phyloP scores from a whole-genome alignment of 2,329 filamentous ascomycete genomes.

The Paramyrothecium roridum region DNA sequence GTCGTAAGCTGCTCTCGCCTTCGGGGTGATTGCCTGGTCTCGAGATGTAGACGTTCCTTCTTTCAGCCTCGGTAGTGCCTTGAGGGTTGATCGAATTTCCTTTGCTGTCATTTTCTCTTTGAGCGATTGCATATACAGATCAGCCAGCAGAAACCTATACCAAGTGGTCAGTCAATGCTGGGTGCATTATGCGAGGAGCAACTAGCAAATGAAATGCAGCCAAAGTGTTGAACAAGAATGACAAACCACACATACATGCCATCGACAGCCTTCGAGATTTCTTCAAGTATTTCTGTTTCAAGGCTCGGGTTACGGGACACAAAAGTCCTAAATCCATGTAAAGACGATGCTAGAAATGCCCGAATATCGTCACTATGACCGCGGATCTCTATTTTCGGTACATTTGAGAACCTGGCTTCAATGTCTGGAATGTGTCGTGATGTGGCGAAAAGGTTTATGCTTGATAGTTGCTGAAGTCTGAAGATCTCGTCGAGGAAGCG shows the following conservation, averaged over 20 bases:
- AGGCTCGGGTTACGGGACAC: background rate
- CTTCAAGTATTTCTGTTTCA: background rate
- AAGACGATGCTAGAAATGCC: background rate
- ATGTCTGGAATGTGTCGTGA: background rate
- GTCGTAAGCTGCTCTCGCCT: too few relatives aligned
- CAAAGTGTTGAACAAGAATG: too few relatives aligned
- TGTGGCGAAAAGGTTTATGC: background rate
- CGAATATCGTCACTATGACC: background rate
- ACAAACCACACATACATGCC: too few relatives aligned
- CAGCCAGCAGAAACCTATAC: constrained; percentile 14
- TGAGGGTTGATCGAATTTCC: constrained; percentile 13
- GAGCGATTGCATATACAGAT: constrained; percentile 7
- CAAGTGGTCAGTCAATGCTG: background rate
- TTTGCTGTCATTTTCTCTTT: background rate
- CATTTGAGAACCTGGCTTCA: background rate
- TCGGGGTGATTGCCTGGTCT: too few relatives aligned
- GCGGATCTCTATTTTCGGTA: background rate
- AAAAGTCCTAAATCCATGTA: background rate
- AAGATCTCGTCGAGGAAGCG: constrained; percentile 4
- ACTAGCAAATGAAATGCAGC: too few relatives aligned
- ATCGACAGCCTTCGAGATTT: constrained; percentile 4
- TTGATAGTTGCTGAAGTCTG: background rate
- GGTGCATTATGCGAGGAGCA: background rate
- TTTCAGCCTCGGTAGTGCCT: background rate
- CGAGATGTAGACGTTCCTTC: too few relatives aligned